These are phyloP conservation scores for Gossypium schwendimanii DNA, from an alignment of 441 rosid species.

Conservation along the genomic window DNA sequence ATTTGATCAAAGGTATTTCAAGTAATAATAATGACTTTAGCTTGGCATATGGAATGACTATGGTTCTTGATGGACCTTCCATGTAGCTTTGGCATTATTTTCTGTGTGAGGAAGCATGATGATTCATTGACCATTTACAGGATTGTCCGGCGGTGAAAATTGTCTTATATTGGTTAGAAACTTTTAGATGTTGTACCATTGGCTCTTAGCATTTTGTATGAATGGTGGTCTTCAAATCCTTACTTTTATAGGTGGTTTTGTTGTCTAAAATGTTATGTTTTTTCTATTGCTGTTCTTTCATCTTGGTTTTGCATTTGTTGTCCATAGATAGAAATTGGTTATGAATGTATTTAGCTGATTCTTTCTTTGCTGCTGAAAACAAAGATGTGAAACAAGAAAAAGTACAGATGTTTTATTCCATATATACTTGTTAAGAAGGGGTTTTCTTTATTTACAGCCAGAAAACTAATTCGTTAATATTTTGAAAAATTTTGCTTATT, in stretches of 20 bases:
- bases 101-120: not conserved
- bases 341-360: not conserved
- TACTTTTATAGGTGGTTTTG: not conserved
- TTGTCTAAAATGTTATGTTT: not conserved
- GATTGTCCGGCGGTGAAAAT: not conserved
- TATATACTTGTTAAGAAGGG: not conserved
- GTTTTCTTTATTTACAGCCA: not conserved
- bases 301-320: not conserved
- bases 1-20: not conserved
- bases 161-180: not conserved
- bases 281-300: not conserved
- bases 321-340: not conserved
- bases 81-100: not conserved
- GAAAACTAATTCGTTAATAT: not conserved
- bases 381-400: not conserved
- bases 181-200: not conserved
- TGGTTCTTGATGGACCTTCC: not conserved
- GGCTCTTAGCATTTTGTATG: not conserved
- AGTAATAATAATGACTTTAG: not conserved
- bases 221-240: not conserved
- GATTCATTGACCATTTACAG: not conserved
- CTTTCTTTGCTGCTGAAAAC: not conserved
- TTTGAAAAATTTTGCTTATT: not conserved
- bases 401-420: not conserved
- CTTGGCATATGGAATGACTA: not conserved